A percentile compares a stretch with the other conserved stretches of the same genome.
phyloP scores from a whole-genome alignment of 1,284 basidiomycete species.

The Papiliotrema fonsecae region DNA sequence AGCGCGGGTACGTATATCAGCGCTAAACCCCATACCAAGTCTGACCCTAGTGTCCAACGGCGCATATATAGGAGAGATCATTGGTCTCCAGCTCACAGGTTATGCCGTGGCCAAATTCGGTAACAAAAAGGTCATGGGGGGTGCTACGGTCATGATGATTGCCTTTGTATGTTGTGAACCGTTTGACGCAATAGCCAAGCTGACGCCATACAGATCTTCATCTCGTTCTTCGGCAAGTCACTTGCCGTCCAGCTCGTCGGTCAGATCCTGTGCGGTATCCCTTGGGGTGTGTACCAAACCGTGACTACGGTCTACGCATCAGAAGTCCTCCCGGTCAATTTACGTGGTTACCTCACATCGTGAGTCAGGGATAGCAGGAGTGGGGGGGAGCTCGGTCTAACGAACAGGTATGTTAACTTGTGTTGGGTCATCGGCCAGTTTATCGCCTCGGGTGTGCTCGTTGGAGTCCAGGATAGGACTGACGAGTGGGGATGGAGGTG shows the following conservation, averaged over 20 bases:
- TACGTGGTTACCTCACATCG: conserved; percentile 18
- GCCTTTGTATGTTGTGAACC: conserved; percentile 1
- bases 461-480: conserved; percentile 10
- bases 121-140: no score
- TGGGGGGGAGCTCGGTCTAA: no score
- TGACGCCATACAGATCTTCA: conserved; percentile 1
- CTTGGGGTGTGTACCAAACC: conserved; percentile 18
- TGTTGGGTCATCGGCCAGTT: conserved; percentile 41
- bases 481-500: neutral
- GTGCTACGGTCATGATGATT: conserved; percentile 7
- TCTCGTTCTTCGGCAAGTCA: conserved; percentile 31
- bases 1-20: conserved; percentile 6
- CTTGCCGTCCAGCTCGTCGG: conserved; percentile 29
- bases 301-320: conserved; percentile 20
- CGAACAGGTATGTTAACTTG: conserved; percentile 28
- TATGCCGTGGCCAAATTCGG: conserved; percentile 9
- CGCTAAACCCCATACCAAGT: neutral
- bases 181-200: conserved; percentile 1
- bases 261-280: conserved; percentile 38
- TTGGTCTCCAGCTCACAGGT: conserved; percentile 11
- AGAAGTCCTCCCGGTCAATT: conserved; percentile 22
- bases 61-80: conserved; percentile 14
- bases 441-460: conserved; percentile 35
- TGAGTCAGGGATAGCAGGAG: no score
- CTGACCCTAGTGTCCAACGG: conserved; percentile 8